Evolutionary conservation across 2,329 filamentous ascomycete genomes (phyloP).

Genomic region (Lasiodiplodia sp.): DNA sequence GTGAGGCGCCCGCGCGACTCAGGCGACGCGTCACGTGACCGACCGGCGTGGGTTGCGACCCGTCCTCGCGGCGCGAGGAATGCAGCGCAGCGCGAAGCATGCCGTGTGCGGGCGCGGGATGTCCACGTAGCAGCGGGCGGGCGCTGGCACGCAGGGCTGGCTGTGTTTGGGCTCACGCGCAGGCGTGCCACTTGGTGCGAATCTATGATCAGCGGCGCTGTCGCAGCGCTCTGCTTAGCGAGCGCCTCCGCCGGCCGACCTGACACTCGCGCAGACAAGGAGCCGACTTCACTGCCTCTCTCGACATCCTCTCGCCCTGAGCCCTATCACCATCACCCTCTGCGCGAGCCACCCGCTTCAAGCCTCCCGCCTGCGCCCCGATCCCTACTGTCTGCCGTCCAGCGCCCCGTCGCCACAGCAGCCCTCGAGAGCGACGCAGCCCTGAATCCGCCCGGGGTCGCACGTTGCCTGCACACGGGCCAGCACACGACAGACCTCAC

Average conservation of each 20-base stretch:
- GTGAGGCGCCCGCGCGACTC: background rate
- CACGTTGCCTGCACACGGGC: constrained; percentile 28
- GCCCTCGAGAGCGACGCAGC: constrained; percentile 5
- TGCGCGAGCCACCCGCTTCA: background rate
- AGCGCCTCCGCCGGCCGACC: constrained; percentile 11
- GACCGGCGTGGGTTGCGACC: background rate
- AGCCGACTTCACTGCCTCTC: constrained; percentile 16
- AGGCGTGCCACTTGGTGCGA: constrained; percentile 12
- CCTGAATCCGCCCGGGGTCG: constrained; percentile 25
- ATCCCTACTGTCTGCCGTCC: background rate
- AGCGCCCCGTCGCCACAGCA: constrained; percentile 4
- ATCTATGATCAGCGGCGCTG: constrained; percentile 22
- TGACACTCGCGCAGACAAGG: constrained; percentile 15
- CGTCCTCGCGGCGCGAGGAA: background rate
- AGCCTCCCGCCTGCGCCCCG: constrained; percentile 2
- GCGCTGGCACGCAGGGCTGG: constrained; percentile 13
- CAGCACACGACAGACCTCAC: constrained; percentile 30
- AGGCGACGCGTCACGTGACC: constrained; percentile 1
- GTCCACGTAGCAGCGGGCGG: constrained; percentile 19
- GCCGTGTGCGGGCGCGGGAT: background rate
- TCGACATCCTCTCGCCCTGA: constrained; percentile 2
- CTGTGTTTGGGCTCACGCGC: constrained; percentile 13
- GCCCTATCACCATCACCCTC: constrained; percentile 16
- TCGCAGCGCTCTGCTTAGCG: constrained; percentile 14
- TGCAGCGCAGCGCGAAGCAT: constrained; percentile 13